These are phyloP conservation scores for Talaromyces sp. DNA, from an alignment of 2,329 filamentous ascomycete species.

Conservation along the genomic window DNA sequence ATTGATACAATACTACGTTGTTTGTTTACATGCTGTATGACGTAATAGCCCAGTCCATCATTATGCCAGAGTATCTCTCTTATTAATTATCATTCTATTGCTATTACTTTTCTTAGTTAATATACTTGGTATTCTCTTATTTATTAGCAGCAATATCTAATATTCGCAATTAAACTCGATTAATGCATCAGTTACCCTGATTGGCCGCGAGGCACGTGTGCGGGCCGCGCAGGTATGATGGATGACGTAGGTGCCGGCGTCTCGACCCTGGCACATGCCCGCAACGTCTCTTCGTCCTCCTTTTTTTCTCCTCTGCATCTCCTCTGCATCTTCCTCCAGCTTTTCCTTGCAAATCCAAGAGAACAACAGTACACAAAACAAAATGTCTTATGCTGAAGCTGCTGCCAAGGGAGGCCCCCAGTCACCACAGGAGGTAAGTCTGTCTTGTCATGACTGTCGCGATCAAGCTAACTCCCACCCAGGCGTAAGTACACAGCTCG, in stretches of 20 bases:
- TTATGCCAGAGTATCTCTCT: background rate
- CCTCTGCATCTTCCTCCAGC: background rate
- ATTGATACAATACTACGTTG: background rate
- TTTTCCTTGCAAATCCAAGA: background rate
- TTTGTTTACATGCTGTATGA: background rate
- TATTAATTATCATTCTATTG: background rate
- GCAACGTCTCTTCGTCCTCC: background rate
- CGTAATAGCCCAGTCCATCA: background rate
- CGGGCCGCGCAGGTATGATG: background rate
- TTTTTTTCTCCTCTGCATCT: background rate
- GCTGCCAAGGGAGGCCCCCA: conserved; percentile 44
- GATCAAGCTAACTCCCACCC: background rate
- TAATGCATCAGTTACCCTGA: background rate
- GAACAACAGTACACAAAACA: background rate
- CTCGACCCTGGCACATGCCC: conserved; percentile 22
- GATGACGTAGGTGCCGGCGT: conserved; percentile 47
- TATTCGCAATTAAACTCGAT: background rate
- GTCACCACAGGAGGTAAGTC: conserved; percentile 40
- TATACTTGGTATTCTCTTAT: too few species aligned
- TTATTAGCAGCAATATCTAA: background rate
- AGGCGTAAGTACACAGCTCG: conserved; percentile 9
- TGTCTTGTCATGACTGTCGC: background rate
- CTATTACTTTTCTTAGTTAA: background rate
- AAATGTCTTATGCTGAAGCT: conserved; percentile 47
- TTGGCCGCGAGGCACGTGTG: background rate